Evolutionary conservation across 2,329 filamentous ascomycete species (phyloP).

Genomic region (Fusarium incarnatum): DNA sequence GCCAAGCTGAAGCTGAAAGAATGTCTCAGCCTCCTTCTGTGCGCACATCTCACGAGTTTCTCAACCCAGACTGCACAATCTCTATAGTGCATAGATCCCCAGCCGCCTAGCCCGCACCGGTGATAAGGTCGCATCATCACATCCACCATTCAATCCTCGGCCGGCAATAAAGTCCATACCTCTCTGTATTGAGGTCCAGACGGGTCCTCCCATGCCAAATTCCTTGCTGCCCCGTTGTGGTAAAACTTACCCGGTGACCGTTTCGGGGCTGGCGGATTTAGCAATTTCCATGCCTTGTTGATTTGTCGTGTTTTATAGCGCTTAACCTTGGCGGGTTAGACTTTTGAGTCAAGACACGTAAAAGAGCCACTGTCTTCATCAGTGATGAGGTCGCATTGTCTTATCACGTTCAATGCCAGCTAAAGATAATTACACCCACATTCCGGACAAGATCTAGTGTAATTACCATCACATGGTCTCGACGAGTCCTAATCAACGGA

Average conservation of each 20-base stretch:
- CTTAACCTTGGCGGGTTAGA: not conserved
- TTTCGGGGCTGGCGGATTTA: not conserved
- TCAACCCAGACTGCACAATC: not conserved
- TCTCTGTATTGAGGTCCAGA: not conserved
- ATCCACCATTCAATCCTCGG: not conserved
- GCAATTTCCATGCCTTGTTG: not conserved
- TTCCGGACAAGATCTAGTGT: not conserved
- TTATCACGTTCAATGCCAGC: not conserved
- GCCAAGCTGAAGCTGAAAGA: not conserved
- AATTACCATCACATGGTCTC: not conserved
- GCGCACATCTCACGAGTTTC: not conserved
- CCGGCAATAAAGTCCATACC: not conserved
- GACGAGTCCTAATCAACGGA: accelerated
- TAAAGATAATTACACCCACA: not conserved
- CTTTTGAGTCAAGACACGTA: not conserved
- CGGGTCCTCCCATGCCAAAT: not conserved
- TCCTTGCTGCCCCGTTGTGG: not conserved
- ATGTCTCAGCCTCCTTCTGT: not conserved
- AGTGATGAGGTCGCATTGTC: not conserved
- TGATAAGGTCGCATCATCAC: not conserved
- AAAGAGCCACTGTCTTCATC: not conserved
- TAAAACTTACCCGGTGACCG: not conserved
- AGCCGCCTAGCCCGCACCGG: not conserved
- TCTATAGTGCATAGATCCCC: not conserved
- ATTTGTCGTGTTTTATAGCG: not conserved